These are phyloP conservation scores for Hemileccinum rubropunctum DNA, from an alignment of 768 basidiomycete species.

Conservation along the genomic window DNA sequence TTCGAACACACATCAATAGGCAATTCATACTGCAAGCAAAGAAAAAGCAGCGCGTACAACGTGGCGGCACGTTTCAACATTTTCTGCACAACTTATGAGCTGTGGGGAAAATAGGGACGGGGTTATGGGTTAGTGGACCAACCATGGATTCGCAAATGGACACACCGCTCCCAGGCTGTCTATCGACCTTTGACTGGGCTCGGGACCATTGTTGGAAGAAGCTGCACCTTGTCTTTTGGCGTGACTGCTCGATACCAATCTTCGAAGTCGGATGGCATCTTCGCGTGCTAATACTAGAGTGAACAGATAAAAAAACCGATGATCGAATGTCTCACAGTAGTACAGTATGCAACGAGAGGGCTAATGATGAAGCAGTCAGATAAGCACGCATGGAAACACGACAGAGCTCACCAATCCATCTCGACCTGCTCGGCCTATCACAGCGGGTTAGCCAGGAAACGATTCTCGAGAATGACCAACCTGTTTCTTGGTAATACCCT, in stretches of 20 bases:
- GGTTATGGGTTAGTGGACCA: constrained; percentile 12
- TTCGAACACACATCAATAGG: constrained; percentile 23
- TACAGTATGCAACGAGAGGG: constrained; percentile 79
- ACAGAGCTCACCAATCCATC: constrained; percentile 60
- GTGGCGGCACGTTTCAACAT: constrained; percentile 60
- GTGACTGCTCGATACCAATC: constrained; percentile 47
- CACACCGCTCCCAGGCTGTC: constrained; percentile 64
- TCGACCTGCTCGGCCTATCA: constrained; percentile 70
- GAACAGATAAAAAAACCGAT: neutral
- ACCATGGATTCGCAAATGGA: neutral
- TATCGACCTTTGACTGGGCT: constrained; percentile 64
- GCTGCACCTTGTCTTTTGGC: constrained; percentile 43
- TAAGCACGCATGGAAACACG: neutral
- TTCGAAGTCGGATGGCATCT: constrained; percentile 57
- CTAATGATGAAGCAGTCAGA: constrained; percentile 34
- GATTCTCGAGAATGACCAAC: constrained; percentile 32
- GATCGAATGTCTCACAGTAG: constrained; percentile 53
- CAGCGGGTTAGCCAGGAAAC: constrained; percentile 3
- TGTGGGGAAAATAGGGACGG: constrained; percentile 11
- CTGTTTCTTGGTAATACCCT: constrained; percentile 90
- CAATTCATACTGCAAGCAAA: neutral
- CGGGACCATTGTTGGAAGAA: constrained; percentile 46
- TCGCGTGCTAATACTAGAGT: constrained; percentile 57
- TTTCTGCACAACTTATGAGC: constrained; percentile 59
- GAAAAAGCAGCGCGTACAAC: constrained; percentile 44